Base-by-base conservation (phyloP, 2,329 filamentous ascomycete genomes). In the Gaeumannomyces tritici region DNA sequence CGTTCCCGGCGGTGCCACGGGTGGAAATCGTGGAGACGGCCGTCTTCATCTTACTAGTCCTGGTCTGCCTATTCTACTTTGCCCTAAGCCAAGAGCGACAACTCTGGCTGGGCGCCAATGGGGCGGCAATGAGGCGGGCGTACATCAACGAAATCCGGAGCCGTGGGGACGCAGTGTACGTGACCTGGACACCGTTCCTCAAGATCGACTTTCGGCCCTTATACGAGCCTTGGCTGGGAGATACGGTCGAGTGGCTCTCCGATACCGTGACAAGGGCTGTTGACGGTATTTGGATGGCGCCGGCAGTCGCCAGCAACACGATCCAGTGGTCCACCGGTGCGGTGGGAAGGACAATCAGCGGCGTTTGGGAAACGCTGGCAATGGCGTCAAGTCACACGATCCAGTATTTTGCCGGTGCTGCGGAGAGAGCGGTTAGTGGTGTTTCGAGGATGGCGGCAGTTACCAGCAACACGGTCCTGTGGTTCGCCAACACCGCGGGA, bases 71-170 rank as follows among this genome's bases (percentile, higher is more conserved):
- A 4, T 29, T 18, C n/a, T 55, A 31, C 33, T 31, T 27, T 24
- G 21, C 55, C 33, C 8, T 51, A 9, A n/a, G 6, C 3, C n/a
- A 11, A 24, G 61, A 62, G 35, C 31, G 61, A 18, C 4, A 5
- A 24, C n/a, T 62, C 6, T 62, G 61, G 61, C n/a, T 57, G 26
- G 31, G 12, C 15, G 61, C 61, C n/a, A 62, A 59, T 18, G 55
- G 70, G 11, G 26, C 18, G 29, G 1, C 4, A 15, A 51, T n/a
- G 42, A 62, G 35, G 7, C 28, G 61, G 55, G 61, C 55, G 9
- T 62, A 62, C 51, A 29, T 55, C 60, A 60, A 60, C 29, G 47
- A 55, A n/a, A n/a, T 21, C 29, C 47, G 59, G 42, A 28, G 15
- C n/a, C 27, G 51, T 2, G 51, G 59, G 13, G 24, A 56, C 55